A percentile compares a stretch with the other conserved stretches of the same genome.
phyloP scores from a whole-genome alignment of 768 basidiomycete genomes.

The Tylopilus cervinicoccineus region DNA sequence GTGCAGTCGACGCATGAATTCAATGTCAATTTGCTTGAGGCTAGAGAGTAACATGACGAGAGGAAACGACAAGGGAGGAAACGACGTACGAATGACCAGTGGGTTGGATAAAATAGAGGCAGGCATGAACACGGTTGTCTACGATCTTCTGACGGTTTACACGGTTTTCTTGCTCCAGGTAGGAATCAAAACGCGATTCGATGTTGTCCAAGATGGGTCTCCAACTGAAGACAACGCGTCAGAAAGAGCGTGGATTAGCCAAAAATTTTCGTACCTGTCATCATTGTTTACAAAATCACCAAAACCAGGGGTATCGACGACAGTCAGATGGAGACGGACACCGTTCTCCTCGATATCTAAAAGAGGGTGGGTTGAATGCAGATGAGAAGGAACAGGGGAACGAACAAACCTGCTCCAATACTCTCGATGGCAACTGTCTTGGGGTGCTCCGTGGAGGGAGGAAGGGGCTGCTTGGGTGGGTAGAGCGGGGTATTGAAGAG shows the following conservation, averaged over 20 bases:
- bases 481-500: constrained; percentile 97
- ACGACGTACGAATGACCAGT: constrained; percentile 89
- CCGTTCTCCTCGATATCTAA: constrained; percentile 99
- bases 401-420: constrained; percentile 83
- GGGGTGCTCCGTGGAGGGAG: constrained; percentile 81
- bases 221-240: constrained; percentile 61
- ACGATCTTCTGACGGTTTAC: constrained; percentile 92
- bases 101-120: constrained; percentile 98
- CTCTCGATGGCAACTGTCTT: constrained; percentile 98
- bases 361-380: constrained; percentile 22
- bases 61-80: too few relatives aligned
- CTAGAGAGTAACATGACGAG: constrained; percentile 37
- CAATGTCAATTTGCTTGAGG: constrained; percentile 96
- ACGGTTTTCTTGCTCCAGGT: constrained; percentile 97
- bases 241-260: constrained; percentile 10
- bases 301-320: constrained; percentile 98
- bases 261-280: constrained; percentile 63
- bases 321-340: constrained; percentile 93
- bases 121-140: constrained; percentile 98
- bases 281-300: constrained; percentile 99
- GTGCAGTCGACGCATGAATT: constrained; percentile 97
- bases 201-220: constrained; percentile 98
- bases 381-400: background rate
- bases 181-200: constrained; percentile 95
- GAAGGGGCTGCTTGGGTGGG: constrained; percentile 78